A percentile compares a stretch with the other conserved stretches of the same genome.
phyloP scores from a whole-genome alignment of 169 alveolate genomes.

The Plasmodium sp. region DNA sequence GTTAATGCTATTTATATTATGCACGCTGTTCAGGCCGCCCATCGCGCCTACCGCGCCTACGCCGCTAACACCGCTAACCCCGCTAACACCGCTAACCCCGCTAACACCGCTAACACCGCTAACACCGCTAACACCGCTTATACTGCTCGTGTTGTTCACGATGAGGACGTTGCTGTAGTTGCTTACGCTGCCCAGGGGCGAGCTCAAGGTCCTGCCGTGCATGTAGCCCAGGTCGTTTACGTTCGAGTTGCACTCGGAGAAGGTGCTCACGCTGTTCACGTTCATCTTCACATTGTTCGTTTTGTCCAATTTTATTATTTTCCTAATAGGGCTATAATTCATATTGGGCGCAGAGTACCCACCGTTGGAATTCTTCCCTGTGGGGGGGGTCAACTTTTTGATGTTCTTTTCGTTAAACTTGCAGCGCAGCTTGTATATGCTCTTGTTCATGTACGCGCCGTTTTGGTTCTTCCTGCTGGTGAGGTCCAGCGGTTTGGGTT shows the following conservation, averaged over 20 bases:
- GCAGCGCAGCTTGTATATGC: neutral
- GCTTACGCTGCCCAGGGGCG: neutral
- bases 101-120: no score
- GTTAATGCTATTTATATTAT: neutral
- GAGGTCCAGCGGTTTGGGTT: neutral
- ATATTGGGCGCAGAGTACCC: neutral
- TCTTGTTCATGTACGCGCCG: neutral
- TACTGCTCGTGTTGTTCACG: neutral
- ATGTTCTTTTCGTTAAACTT: conserved; percentile 16
- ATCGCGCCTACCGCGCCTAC: neutral
- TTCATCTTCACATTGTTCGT: conserved; percentile 1
- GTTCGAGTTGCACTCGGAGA: neutral
- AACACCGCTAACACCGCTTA: neutral
- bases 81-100: neutral
- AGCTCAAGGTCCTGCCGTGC: neutral
- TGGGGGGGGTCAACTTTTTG: neutral
- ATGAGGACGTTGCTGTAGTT: neutral
- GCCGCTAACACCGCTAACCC: no score
- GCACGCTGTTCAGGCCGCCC: neutral
- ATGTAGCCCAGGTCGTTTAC: neutral
- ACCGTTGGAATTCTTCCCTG: neutral
- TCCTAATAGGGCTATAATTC: neutral
- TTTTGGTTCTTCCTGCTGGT: neutral
- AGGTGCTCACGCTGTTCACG: neutral
- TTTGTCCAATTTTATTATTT: conserved; percentile 14